Base-by-base conservation (phyloP, 1,284 basidiomycete species). In the Papiliotrema flavescens region DNA sequence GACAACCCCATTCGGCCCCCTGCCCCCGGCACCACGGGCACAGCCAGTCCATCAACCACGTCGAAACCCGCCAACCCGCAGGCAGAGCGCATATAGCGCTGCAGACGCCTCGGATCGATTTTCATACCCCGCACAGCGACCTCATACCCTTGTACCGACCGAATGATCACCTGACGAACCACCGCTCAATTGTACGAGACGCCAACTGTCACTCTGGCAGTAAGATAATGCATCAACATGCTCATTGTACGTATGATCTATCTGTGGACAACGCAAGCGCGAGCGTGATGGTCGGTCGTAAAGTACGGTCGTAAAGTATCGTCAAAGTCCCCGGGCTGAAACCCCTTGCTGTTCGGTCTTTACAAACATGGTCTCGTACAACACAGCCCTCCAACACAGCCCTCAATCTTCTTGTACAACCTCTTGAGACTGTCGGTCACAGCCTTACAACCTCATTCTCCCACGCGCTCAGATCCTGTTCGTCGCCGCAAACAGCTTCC, bases 61-160 rank as follows among this genome's bases (percentile, higher is more conserved):
- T 47, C 45, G 3, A 47, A 39, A 19, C 47, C 34, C n/a, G 32
- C 22, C 24, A 53, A 44, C 22, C 42, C 42, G 22, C 24, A 32
- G 28, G 11, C 42, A 11, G 44, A 32, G 23, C 22, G 44, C 15
- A 46, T 46, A 14, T 46, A n/a, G 32, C 17, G 4, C 5, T 11
- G 5, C 24, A 20, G 11, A 8, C 14, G 5, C 15, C 23, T 20
- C 11, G 3, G 6, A 40, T 23, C n/a, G 19, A 9, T n/a, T 8
- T 13, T 17, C 28, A 46, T 46, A 46, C 44, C 44, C 51, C 40
- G 20, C 52, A 49, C 22, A n/a, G n/a, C n/a, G 6, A 32, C 28
- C 28, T 32, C 28, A 32, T 32, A 32, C 28, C 28, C 11, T 32
- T 32, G 28, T 32, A 32, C 11, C 28, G 28, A 32, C 11, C 28